phyloP scores from a whole-genome alignment of 163 green algal genomes.

The Scenedesmus sp. region DNA sequence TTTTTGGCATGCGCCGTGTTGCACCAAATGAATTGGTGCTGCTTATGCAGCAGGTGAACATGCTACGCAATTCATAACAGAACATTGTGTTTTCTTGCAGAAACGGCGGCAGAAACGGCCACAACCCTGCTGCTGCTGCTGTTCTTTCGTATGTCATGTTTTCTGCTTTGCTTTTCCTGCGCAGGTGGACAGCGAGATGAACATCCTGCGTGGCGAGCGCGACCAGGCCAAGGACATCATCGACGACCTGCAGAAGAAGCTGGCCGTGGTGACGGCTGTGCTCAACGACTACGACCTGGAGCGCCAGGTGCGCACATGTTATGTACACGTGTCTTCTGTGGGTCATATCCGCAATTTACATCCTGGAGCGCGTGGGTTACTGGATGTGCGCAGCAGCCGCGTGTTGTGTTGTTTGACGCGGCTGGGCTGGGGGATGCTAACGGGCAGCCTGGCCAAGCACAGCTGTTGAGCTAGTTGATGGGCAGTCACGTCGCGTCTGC shows the following conservation, averaged over 20 bases:
- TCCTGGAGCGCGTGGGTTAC: slow-evolving; percentile 20
- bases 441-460: too few species aligned
- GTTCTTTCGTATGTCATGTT: background rate
- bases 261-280: slow-evolving; percentile 36
- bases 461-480: too few species aligned
- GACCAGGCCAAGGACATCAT: slow-evolving; percentile 66
- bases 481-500: too few species aligned
- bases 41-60: background rate
- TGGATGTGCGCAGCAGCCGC: background rate
- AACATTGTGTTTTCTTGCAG: background rate
- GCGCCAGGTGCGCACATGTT: slow-evolving; percentile 21
- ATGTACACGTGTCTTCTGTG: background rate
- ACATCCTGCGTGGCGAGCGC: slow-evolving; percentile 66
- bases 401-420: background rate
- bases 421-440: too few species aligned
- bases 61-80: background rate
- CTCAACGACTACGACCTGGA: slow-evolving; percentile 31
- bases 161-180: background rate
- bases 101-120: too few species aligned
- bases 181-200: slow-evolving; percentile 54
- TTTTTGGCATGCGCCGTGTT: background rate
- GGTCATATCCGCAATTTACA: background rate
- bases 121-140: background rate
- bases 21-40: too few species aligned
- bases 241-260: slow-evolving; percentile 57